Conservation (phyloP, 2,329 filamentous ascomycete genomes). For the Exophiala oligosperma region DNA sequence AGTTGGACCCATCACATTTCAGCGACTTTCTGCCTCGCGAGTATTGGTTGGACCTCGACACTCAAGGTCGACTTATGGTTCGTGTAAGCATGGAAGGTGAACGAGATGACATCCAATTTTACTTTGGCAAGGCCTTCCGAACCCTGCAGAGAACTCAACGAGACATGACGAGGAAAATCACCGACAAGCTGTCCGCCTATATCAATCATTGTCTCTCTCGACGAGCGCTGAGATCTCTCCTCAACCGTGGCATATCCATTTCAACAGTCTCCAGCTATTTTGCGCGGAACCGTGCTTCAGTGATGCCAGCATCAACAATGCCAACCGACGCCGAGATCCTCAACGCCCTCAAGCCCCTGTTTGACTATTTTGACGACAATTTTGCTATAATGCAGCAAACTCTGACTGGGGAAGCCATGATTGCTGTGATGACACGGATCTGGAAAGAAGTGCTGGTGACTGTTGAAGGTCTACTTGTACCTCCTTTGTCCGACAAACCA, state of each 20-base stretch:
- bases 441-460: conserved; percentile 98
- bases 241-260: conserved; percentile 71
- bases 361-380: conserved; percentile 96
- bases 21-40: conserved; percentile 93
- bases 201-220: conserved; percentile 87
- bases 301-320: conserved; percentile 47
- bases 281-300: conserved; percentile 43
- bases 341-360: conserved; percentile 78
- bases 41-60: conserved; percentile 97
- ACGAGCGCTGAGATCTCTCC: conserved; percentile 72
- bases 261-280: conserved; percentile 73
- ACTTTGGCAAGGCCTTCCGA: conserved; percentile 95
- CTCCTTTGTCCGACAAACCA: conserved; percentile 90
- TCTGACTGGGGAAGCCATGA: conserved; percentile 92
- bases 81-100: conserved; percentile 98
- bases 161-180: conserved; percentile 97
- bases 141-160: conserved; percentile 92
- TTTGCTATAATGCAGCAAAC: conserved; percentile 99
- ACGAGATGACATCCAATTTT: conserved; percentile 96
- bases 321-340: conserved; percentile 73
- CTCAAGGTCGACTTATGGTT: conserved; percentile 83
- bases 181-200: conserved; percentile 94
- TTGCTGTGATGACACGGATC: conserved; percentile 93
- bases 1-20: conserved; percentile 97
- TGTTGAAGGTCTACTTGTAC: conserved; percentile 85